Percentiles rank a stretch among this genome's conserved stretches.
Conservation (phyloP, 805 yeast species). For the Diddensiella santjacobensis region DNA sequence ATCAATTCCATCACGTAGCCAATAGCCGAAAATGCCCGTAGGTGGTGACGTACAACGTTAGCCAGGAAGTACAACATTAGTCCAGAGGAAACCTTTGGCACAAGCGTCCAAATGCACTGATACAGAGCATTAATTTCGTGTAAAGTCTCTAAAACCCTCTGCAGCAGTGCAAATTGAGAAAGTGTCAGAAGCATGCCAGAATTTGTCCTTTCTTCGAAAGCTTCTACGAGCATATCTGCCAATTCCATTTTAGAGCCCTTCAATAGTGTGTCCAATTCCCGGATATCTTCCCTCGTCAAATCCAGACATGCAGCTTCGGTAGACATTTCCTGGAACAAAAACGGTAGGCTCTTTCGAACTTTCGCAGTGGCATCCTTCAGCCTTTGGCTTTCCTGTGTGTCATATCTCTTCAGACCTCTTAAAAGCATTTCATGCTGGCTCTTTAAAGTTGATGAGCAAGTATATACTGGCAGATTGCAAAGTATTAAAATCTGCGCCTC, state of each 20-base stretch:
- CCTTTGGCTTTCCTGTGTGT: not conserved
- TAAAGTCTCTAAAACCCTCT: constrained; percentile 56
- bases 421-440: constrained; percentile 17
- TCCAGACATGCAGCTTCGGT: constrained; percentile 3
- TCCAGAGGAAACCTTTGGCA: constrained; percentile 52
- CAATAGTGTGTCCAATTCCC: not conserved
- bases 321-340: constrained; percentile 5
- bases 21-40: constrained; percentile 21
- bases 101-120: constrained; percentile 42
- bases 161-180: constrained; percentile 39
- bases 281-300: constrained; percentile 3
- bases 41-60: constrained; percentile 19
- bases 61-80: constrained; percentile 45
- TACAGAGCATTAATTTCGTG: constrained; percentile 34
- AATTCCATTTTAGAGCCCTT: constrained; percentile 12
- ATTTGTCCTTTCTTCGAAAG: constrained; percentile 4
- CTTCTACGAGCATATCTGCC: constrained; percentile 11
- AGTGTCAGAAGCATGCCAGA: constrained; percentile 7
- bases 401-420: constrained; percentile 8
- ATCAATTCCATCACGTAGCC: constrained; percentile 22
- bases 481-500: constrained; percentile 49
- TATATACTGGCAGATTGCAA: constrained; percentile 32
- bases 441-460: not conserved
- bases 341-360: not conserved
- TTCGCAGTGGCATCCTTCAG: constrained; percentile 6